Evolutionary conservation across 2,329 filamentous ascomycete genomes (phyloP).

Genomic region (Diaporthe ilicicola): DNA sequence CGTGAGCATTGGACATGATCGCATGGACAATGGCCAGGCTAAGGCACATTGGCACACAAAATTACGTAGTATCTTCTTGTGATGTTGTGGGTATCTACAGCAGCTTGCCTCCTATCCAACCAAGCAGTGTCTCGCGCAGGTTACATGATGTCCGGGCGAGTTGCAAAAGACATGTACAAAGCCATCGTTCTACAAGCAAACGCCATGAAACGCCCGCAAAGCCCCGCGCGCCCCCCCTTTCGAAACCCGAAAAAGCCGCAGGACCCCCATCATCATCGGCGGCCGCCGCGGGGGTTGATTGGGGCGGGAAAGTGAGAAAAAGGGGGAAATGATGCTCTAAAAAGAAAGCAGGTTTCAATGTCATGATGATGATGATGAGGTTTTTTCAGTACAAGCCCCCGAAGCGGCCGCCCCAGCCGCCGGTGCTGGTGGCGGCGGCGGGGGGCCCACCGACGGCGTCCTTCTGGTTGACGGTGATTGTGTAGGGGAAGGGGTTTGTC

Average conservation of each 20-base stretch:
- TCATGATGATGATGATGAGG: too few relatives aligned
- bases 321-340: neutral
- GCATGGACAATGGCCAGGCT: neutral
- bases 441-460: conserved; percentile 44
- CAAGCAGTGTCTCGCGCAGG: neutral
- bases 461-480: conserved; percentile 88
- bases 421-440: neutral
- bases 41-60: neutral
- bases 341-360: too few relatives aligned
- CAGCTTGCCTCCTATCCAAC: neutral
- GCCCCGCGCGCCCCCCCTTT: neutral
- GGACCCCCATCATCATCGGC: neutral
- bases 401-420: conserved; percentile 28
- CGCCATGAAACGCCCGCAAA: neutral
- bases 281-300: neutral
- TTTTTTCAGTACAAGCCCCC: conserved; percentile 29
- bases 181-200: conserved; percentile 1
- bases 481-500: conserved; percentile 93
- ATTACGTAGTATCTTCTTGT: neutral
- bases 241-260: too few relatives aligned
- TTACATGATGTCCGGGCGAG: neutral
- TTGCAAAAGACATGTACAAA: neutral
- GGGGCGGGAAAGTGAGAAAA: too few relatives aligned
- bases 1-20: neutral
- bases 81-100: conserved; percentile 19